These are phyloP conservation scores for Onygenales sp. DNA, from an alignment of 2,329 filamentous ascomycete genomes.

Conservation along the genomic window DNA sequence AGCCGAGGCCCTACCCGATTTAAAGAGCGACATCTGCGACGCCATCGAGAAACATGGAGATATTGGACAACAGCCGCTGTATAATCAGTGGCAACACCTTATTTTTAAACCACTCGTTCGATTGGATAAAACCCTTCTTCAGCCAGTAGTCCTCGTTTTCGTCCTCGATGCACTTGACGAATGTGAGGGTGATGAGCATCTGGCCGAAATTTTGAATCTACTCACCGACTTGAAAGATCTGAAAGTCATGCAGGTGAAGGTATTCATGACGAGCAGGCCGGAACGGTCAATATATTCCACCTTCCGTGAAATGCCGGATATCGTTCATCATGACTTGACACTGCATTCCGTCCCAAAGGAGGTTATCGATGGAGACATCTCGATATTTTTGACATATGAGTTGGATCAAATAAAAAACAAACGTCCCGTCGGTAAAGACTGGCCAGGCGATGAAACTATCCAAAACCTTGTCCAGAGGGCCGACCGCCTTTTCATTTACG, in stretches of 20 bases:
- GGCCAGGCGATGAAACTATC: conserved; percentile 8
- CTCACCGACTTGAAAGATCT: conserved; percentile 8
- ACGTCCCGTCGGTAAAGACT: background rate
- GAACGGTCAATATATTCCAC: conserved; percentile 14
- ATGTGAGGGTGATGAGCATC: conserved; percentile 17
- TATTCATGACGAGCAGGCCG: conserved; percentile 23
- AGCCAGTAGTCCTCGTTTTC: conserved; percentile 9
- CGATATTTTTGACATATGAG: conserved; percentile 14
- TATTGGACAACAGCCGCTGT: conserved; percentile 17
- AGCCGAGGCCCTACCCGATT: conserved; percentile 19
- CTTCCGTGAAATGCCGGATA: conserved; percentile 12
- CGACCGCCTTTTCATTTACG: conserved; percentile 18
- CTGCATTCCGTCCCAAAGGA: conserved; percentile 16
- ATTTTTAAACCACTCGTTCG: conserved; percentile 15
- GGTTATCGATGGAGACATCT: conserved; percentile 19
- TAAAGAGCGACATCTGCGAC: conserved; percentile 14
- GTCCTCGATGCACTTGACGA: conserved; percentile 23
- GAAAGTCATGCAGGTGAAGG: conserved; percentile 12
- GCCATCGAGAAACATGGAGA: conserved; percentile 17
- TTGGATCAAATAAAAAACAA: conserved; percentile 12
- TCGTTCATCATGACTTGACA: conserved; percentile 13
- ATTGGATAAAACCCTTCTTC: conserved; percentile 1
- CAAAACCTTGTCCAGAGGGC: conserved; percentile 12
- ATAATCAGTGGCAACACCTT: conserved; percentile 18
- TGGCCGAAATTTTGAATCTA: conserved; percentile 15